Conservation (phyloP, 441 rosid genomes). For the Arabidopsis lyrata region DNA sequence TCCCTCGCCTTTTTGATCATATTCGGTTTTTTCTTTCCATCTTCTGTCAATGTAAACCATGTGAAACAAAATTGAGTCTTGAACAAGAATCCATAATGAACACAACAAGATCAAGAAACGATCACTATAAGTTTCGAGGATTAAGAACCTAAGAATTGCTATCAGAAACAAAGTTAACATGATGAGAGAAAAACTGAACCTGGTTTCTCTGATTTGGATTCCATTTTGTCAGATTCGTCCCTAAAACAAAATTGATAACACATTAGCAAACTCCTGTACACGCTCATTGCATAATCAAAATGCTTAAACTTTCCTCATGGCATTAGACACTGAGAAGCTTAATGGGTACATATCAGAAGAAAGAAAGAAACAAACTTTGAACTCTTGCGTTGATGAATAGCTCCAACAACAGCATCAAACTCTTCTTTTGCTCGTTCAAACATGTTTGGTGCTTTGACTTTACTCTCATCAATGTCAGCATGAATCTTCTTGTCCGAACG, state of each 20-base stretch:
- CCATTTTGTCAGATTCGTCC: conserved; percentile 24
- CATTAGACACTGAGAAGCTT: background rate
- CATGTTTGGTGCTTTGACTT: conserved; percentile 71
- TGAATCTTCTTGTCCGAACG: conserved; percentile 23
- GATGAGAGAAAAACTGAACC: conserved; percentile 17
- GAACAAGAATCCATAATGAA: conserved; percentile 12
- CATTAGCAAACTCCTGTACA: conserved; percentile 6
- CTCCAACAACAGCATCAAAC: conserved; percentile 59
- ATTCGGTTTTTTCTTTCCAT: conserved; percentile 39
- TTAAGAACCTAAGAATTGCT: background rate
- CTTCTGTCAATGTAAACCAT: conserved; percentile 30
- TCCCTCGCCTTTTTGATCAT: conserved; percentile 37
- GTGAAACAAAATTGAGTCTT: conserved; percentile 6
- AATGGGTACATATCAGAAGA: background rate
- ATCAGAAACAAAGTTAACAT: background rate
- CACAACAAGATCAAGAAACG: background rate
- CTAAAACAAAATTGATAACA: conserved; percentile 25
- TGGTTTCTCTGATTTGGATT: conserved; percentile 39
- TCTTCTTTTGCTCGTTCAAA: conserved; percentile 72
- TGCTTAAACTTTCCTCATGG: background rate
- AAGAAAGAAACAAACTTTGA: conserved; percentile 25
- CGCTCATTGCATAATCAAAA: background rate
- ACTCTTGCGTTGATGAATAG: conserved; percentile 51
- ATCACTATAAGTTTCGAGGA: background rate
- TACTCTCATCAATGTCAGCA: conserved; percentile 58